Percentiles rank a stretch among this genome's conserved stretches.
Conservation (phyloP, 1,139 yeast genomes). For the Hemisphaericaspora subhashii region DNA sequence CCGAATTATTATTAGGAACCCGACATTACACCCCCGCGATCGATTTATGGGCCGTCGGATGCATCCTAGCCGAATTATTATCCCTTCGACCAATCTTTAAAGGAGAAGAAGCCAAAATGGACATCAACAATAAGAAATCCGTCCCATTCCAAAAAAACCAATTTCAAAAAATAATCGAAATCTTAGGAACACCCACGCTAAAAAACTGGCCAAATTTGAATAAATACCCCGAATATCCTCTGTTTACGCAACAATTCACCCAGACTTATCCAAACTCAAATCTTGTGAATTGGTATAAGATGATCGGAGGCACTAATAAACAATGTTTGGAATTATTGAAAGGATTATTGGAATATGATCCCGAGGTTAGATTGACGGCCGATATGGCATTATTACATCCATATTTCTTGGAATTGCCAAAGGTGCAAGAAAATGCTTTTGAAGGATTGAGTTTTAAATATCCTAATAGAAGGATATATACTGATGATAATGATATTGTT, state of each 20-base stretch:
- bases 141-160: slow-evolving; percentile 95
- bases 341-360: slow-evolving; percentile 76
- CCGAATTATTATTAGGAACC: slow-evolving; percentile 87
- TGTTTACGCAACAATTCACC: slow-evolving; percentile 54
- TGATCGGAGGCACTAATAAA: slow-evolving; percentile 72
- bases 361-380: slow-evolving; percentile 72
- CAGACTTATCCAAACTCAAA: slow-evolving; percentile 68
- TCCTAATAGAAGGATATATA: slow-evolving; percentile 71
- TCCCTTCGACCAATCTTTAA: slow-evolving; percentile 91
- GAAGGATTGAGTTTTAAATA: slow-evolving; percentile 63
- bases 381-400: slow-evolving; percentile 71
- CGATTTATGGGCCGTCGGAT: slow-evolving; percentile 96
- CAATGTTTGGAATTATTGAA: slow-evolving; percentile 66
- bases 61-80: slow-evolving; percentile 88
- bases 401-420: slow-evolving; percentile 69
- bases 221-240: slow-evolving; percentile 81
- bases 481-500: slow-evolving; percentile 71
- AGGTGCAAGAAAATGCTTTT: slow-evolving; percentile 69
- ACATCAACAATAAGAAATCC: slow-evolving; percentile 71
- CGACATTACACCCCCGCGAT: slow-evolving; percentile 94
- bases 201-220: slow-evolving; percentile 76
- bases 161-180: slow-evolving; percentile 83
- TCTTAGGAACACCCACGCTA: slow-evolving; percentile 81
- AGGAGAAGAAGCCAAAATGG: slow-evolving; percentile 97
- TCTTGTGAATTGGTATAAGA: slow-evolving; percentile 79